Conservation (phyloP, 2,329 filamentous ascomycete genomes). For the Fusarium zealandicum region DNA sequence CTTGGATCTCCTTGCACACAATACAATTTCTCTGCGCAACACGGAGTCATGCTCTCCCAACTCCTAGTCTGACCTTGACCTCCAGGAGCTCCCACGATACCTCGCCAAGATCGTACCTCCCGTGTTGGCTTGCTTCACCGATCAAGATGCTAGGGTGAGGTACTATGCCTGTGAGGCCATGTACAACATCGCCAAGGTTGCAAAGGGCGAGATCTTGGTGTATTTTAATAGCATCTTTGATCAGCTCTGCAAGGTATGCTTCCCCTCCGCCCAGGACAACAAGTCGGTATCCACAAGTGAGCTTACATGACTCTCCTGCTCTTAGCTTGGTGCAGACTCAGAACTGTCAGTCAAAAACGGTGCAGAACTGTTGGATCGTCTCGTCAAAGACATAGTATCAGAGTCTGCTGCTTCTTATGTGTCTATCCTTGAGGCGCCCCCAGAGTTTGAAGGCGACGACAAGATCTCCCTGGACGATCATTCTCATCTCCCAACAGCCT, state of each 20-base stretch:
- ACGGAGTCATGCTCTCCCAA: neutral
- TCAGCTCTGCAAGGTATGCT: slow-evolving; percentile 85
- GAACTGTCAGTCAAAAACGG: slow-evolving; percentile 98
- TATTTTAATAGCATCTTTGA: slow-evolving; percentile 99
- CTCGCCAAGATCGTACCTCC: slow-evolving; percentile 94
- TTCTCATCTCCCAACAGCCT: slow-evolving; percentile 76
- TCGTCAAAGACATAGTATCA: slow-evolving; percentile 95
- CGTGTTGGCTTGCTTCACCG: slow-evolving; percentile 94
- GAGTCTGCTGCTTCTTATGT: slow-evolving; percentile 96
- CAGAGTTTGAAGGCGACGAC: slow-evolving; percentile 55
- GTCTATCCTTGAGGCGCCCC: slow-evolving; percentile 76
- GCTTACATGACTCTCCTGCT: slow-evolving; percentile 1
- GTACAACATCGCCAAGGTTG: slow-evolving; percentile 99
- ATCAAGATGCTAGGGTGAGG: slow-evolving; percentile 94
- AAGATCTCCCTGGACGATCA: slow-evolving; percentile 54
- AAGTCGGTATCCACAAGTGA: neutral
- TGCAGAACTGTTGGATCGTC: slow-evolving; percentile 89
- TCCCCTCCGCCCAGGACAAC: neutral
- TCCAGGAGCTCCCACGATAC: slow-evolving; percentile 87
- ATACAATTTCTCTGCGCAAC: no score
- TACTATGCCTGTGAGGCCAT: slow-evolving; percentile 99
- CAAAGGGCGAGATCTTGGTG: slow-evolving; percentile 93
- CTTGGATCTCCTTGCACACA: neutral
- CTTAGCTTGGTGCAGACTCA: slow-evolving; percentile 88
- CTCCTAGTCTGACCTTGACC: slow-evolving; percentile 7